phyloP scores from a whole-genome alignment of 2,329 filamentous ascomycete genomes.

The Bertia moriformis region DNA sequence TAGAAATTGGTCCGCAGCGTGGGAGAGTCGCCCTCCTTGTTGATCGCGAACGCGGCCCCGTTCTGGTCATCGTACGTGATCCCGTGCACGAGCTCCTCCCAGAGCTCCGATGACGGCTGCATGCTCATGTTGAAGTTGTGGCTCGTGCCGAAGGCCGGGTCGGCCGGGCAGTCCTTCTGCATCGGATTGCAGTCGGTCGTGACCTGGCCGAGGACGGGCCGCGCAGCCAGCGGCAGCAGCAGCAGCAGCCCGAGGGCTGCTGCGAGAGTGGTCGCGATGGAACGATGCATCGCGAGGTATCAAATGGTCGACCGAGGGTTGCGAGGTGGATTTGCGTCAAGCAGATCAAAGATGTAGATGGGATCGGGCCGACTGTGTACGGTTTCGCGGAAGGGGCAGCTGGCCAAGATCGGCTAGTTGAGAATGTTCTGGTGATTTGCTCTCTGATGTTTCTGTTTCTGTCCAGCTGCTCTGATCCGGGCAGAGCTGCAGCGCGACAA shows the following conservation, averaged over 20 bases:
- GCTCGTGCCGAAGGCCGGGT: conserved; percentile 55
- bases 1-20: conserved; percentile 70
- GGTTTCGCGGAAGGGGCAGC: no score
- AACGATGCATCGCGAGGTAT: no score
- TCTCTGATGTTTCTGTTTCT: no score
- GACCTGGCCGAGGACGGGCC: conserved; percentile 56
- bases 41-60: conserved; percentile 63
- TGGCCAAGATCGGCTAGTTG: no score
- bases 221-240: conserved; percentile 22
- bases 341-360: no score
- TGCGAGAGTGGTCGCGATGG: conserved; percentile 2
- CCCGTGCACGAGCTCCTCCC: conserved; percentile 53
- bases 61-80: conserved; percentile 43
- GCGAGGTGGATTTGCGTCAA: no score
- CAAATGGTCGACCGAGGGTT: no score
- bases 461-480: no score
- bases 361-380: no score
- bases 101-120: conserved; percentile 42
- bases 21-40: conserved; percentile 57
- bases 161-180: conserved; percentile 52
- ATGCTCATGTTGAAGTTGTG: conserved; percentile 51
- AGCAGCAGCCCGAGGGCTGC: conserved; percentile 18
- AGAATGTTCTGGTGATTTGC: no score
- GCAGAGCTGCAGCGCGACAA: no score
- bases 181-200: conserved; percentile 66